Base-by-base conservation (phyloP, 441 rosid genomes). In the Aquilaria agallochum region DNA sequence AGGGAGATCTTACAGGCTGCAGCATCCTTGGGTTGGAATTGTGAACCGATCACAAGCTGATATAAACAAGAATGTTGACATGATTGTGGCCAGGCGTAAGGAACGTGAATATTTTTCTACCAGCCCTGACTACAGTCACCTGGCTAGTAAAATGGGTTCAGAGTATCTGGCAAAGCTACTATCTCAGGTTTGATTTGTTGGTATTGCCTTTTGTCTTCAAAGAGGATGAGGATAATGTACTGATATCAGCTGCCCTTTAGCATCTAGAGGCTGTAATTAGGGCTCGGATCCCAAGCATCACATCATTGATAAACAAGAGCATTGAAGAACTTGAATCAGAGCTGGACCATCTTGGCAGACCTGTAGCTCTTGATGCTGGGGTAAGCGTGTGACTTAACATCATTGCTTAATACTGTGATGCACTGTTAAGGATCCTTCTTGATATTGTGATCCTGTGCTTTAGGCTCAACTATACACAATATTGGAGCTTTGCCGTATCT, bases 401-500 rank as follows among this genome's bases (percentile, higher is more conserved):
- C 55, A 50, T 60, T 65, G 54, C 33, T 40, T 7, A 40, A 45
- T 58, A 55, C 2, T 62, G 55, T 31, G 5, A 58, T 7, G 45
- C 7, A 11, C 42, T 40, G 9, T 66, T 57, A 55, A 32, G 31
- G 32, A 7, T 50, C 27, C 31, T 49, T 15, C 14, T 65, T 53
- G 31, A 5, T 31, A 58, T 44, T 72, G 9, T 64, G 45, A 56
- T 36, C 5, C 49, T 53, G 12, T 74, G 3, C 32, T 57, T 72
- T 74, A 94, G 96, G 96, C 96, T 67, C 89, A 87, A 67, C 79
- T 94, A 9, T 86, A 91, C 76, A 86, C 92, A 53, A 83, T 94
- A 65, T 61, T 94, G 68, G 97, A 87, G 85, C 74, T 91, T 58
- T 91, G 99, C 53, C 96, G 96, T 67, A 92, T 89, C 45, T 94